Base-by-base conservation (phyloP, 768 basidiomycete genomes). In the Calvatia gigantea region DNA sequence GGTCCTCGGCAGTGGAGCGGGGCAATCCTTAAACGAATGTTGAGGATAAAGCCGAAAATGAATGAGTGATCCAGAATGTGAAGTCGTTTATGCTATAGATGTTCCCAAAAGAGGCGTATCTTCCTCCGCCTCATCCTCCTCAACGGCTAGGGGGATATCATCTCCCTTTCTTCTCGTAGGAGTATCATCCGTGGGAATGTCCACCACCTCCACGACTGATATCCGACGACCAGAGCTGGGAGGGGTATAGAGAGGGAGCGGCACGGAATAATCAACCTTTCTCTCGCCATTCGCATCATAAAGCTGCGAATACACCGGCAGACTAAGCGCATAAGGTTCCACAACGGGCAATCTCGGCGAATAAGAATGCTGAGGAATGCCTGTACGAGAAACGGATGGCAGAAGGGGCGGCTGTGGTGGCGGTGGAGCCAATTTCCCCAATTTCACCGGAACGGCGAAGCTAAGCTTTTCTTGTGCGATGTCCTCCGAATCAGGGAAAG, bases 301-400 rank as follows among this genome's bases (percentile, higher is more conserved):
- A 17, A 93, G 74, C 60, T 91, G 88, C 4, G 87, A 89, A 64
- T 93, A 93, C 2, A 85, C 79, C 1, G 91, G 91, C 17, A 90
- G 80, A 25, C 60, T 67, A 8, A 61, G 48, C 31, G 71, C 51
- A 33, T 60, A 48, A 25, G 55, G 52, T 39, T 45, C 55, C 23
- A 46, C 64, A 53, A 48, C 58, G 56, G 43, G 63, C 50, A 41
- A 58, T 59, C 17, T 63, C 37, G 55, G 62, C 51, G 23, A 19
- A 23, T 27, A 32, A 7, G 29, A 7, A 32, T 49, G 21, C 19
- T 32, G 46, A 15, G 31, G n/a, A 29, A 29, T 17, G 37, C 6
- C 38, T 31, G 19, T 25, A 25, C 48, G 35, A 41, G 41, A 17
- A 28, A 54, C 33, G 53, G 44, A 35, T 27, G 48, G 17, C n/a